phyloP scores from a whole-genome alignment of 805 yeast genomes.

The Hanseniaspora occidentalis region DNA sequence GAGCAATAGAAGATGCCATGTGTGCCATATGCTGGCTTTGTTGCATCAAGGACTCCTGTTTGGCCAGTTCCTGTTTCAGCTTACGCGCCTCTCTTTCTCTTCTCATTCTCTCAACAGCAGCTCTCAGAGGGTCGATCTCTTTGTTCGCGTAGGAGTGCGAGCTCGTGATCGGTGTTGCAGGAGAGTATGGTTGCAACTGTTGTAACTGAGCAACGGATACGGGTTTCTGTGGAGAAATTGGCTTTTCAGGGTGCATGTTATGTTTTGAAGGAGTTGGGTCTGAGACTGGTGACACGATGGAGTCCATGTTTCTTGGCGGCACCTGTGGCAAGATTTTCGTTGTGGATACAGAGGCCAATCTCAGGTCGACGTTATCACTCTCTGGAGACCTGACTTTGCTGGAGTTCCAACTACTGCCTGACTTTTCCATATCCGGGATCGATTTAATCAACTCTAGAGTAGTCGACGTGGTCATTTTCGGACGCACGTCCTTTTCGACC shows the following conservation, averaged over 20 bases:
- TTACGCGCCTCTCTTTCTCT: neutral
- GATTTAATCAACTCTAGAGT: neutral
- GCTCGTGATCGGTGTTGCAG: no score
- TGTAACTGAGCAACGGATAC: no score
- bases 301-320: no score
- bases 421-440: neutral
- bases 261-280: neutral
- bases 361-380: neutral
- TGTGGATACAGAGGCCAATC: neutral
- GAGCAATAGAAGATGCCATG: no score
- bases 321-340: neutral
- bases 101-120: conserved; percentile 1
- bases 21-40: neutral
- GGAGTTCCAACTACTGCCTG: neutral
- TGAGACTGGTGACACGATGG: neutral
- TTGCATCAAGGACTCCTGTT: neutral
- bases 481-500: no score
- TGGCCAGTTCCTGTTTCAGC: neutral
- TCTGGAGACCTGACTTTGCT: neutral
- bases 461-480: neutral
- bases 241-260: no score
- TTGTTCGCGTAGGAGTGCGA: no score
- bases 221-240: no score
- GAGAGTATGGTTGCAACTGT: no score
- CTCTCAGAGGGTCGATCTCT: neutral